phyloP scores from a whole-genome alignment of 1,284 basidiomycete species.

The Mycosarcoma maydis region DNA sequence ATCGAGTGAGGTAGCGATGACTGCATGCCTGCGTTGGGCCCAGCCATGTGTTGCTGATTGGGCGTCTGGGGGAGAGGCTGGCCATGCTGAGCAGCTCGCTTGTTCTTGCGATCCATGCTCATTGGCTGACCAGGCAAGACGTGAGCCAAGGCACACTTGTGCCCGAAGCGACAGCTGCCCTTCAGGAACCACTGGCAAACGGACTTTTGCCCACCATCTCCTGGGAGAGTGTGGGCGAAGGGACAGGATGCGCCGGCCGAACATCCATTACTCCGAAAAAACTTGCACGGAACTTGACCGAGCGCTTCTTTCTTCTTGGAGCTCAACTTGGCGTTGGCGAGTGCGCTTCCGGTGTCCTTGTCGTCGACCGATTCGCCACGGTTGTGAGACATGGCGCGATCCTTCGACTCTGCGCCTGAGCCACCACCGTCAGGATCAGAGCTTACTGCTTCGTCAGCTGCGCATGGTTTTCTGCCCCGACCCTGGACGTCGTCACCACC shows the following conservation, averaged over 20 bases:
- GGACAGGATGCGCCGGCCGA: conserved; percentile 94
- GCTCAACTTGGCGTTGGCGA: conserved; percentile 63
- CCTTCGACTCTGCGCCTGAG: conserved; percentile 22
- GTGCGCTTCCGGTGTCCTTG: conserved; percentile 56
- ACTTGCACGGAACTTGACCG: conserved; percentile 97
- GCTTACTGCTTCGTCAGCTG: conserved; percentile 19
- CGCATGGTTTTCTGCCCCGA: conserved; percentile 22
- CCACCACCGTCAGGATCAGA: conserved; percentile 18
- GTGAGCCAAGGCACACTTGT: conserved; percentile 87
- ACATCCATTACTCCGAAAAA: conserved; percentile 79
- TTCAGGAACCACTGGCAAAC: conserved; percentile 87
- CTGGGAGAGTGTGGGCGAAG: conserved; percentile 80
- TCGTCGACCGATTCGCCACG: conserved; percentile 41
- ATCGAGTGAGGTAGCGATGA: conserved; percentile 2
- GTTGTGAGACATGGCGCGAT: conserved; percentile 26
- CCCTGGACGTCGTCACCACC: conserved; percentile 10
- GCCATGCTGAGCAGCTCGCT: conserved; percentile 85
- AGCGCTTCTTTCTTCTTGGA: conserved; percentile 75
- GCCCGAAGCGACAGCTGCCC: conserved; percentile 96
- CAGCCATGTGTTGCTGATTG: conserved; percentile 7
- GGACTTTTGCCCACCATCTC: conserved; percentile 74
- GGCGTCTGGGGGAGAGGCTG: conserved; percentile 42
- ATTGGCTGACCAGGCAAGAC: conserved; percentile 87
- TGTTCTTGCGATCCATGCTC: conserved; percentile 94
- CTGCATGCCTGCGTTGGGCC: neutral